phyloP scores from a whole-genome alignment of 73 alveolate species.

The Chromera velia region DNA sequence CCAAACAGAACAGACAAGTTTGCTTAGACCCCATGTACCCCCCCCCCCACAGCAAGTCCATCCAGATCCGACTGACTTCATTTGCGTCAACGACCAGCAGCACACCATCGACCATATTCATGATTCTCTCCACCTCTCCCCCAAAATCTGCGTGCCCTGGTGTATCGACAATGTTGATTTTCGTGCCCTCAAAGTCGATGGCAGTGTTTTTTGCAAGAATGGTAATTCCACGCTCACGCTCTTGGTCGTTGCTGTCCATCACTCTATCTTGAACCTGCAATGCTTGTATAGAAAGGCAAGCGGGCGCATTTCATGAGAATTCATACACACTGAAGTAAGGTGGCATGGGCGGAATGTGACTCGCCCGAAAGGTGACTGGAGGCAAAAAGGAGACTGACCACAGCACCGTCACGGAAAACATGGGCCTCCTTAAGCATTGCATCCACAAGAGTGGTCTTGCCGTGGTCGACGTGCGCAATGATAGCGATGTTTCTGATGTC shows the following conservation, averaged over 20 bases:
- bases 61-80: conserved; percentile 49
- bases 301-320: too few species aligned
- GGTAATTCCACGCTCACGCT: conserved; percentile 84
- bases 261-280: conserved; percentile 48
- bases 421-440: conserved; percentile 60
- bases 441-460: conserved; percentile 79
- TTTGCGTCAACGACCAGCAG: conserved; percentile 78
- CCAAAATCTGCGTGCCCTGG: conserved; percentile 98
- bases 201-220: conserved; percentile 69
- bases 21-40: too few species aligned
- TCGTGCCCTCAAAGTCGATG: conserved; percentile 57
- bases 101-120: conserved; percentile 82
- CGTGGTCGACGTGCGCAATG: conserved; percentile 89
- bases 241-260: conserved; percentile 84
- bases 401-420: conserved; percentile 46
- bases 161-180: conserved; percentile 82
- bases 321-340: too few species aligned
- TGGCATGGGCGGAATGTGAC: too few species aligned
- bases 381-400: too few species aligned
- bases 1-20: neutral
- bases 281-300: too few species aligned
- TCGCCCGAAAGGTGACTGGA: too few species aligned
- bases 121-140: conserved; percentile 87
- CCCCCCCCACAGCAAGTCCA: neutral
- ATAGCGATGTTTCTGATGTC: conserved; percentile 76